Evolutionary conservation across 2,329 filamentous ascomycete species (phyloP).

Genomic region (Didymella exigua): DNA sequence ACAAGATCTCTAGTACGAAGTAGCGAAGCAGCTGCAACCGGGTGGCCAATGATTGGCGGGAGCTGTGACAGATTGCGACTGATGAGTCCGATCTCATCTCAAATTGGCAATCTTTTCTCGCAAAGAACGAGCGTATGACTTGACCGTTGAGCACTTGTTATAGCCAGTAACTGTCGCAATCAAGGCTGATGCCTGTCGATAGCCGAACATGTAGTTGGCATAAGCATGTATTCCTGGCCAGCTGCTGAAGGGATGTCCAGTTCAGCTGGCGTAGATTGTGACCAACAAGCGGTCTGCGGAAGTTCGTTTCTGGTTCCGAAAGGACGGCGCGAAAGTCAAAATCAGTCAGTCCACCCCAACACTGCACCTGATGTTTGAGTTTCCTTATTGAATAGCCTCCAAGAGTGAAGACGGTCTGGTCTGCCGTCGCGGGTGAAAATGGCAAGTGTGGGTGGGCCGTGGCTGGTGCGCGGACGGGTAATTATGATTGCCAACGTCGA

Average conservation of each 20-base stretch:
- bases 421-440: slow-evolving; percentile 6
- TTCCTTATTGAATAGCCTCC: slow-evolving; percentile 2
- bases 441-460: slow-evolving; percentile 4
- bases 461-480: slow-evolving; percentile 4
- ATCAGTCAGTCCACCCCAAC: background rate
- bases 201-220: background rate
- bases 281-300: slow-evolving; percentile 13
- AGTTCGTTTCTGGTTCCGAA: slow-evolving; percentile 2
- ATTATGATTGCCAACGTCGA: background rate
- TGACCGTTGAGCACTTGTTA: background rate
- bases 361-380: slow-evolving; percentile 9
- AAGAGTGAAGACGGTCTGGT: background rate
- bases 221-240: background rate
- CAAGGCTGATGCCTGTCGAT: background rate
- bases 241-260: slow-evolving; percentile 1
- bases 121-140: background rate
- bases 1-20: background rate
- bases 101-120: slow-evolving; percentile 12
- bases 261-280: slow-evolving; percentile 6
- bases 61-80: slow-evolving; percentile 2
- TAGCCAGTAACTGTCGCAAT: background rate
- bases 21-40: slow-evolving; percentile 5
- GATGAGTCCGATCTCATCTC: slow-evolving; percentile 16
- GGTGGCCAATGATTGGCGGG: slow-evolving; percentile 11
- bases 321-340: slow-evolving; percentile 17